Base-by-base conservation (phyloP, 345 rosid genomes). In the Pistacia integerrima region DNA sequence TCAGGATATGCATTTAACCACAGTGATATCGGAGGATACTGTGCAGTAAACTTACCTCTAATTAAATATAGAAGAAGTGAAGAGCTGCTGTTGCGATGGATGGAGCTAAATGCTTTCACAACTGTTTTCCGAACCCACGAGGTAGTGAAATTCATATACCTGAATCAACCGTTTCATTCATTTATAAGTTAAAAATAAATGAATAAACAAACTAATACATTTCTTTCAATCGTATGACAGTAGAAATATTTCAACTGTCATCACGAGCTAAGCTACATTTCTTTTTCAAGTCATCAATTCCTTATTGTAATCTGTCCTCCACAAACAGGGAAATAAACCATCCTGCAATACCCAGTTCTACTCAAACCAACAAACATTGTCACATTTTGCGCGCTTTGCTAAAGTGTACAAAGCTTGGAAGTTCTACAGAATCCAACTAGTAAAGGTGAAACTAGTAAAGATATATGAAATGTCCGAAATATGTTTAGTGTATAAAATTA, bases 21-120 rank as follows among this genome's bases (percentile, higher is more conserved):
- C 76, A 89, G 95, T 73, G 95, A 91, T 77, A 91, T 87, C 20
- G 95, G 95, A 67, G 95, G 95, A 35, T 91, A 91, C 52, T 91
- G 91, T 84, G 81, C 89, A 44, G 83, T 89, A 69, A 80, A 79
- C 83, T 77, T 91, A 56, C 93, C 92, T 7, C 9, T 91, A 56
- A 58, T 87, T 33, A 91, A 79, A 74, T 91, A 91, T 41, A 76
- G 62, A 48, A 82, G 93, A 80, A 91, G 89, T 46, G 84, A 91
- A 70, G 95, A 91, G 85, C 77, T 91, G 82, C 88, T 91, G 16
- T 70, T 88, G 78, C 83, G 93, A 71, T 91, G 95, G 95, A 89
- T 91, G 93, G 95, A 91, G 88, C 79, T 91, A 51, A 91, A 81
- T 78, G 90, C 92, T 67, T 87, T 89, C 84, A 89, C 91, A 35